Percentiles rank a stretch among this genome's conserved stretches.
These are phyloP conservation scores for Mycena latifolia DNA, from an alignment of 768 basidiomycete genomes.

Conservation along the genomic window DNA sequence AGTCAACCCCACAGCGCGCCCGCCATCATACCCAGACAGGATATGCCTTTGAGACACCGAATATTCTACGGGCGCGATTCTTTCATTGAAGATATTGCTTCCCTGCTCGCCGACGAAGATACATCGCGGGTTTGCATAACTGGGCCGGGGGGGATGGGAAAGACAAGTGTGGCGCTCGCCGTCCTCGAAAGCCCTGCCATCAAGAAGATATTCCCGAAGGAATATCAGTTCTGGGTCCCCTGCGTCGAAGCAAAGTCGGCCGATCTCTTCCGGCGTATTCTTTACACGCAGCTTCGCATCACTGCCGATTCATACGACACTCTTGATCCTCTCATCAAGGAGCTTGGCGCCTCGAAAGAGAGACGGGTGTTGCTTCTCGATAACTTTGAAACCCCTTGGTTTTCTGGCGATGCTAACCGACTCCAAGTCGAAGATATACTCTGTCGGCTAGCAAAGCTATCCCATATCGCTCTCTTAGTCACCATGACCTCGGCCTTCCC, in stretches of 20 bases:
- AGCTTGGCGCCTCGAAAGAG: slow-evolving; percentile 38
- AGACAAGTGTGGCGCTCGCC: no score
- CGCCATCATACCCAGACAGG: neutral
- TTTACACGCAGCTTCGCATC: slow-evolving; percentile 39
- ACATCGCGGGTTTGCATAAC: slow-evolving; percentile 25
- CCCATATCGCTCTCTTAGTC: slow-evolving; percentile 45
- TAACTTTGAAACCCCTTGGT: slow-evolving; percentile 57
- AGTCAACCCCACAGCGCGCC: slow-evolving; percentile 7
- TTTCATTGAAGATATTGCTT: slow-evolving; percentile 21
- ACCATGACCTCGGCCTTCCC: slow-evolving; percentile 49
- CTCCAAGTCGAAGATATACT: slow-evolving; percentile 42
- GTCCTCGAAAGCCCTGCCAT: slow-evolving; percentile 41
- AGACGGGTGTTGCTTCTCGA: slow-evolving; percentile 50
- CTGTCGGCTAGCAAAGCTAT: slow-evolving; percentile 38
- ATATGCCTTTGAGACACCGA: slow-evolving; percentile 28
- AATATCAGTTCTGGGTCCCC: slow-evolving; percentile 46
- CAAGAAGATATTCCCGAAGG: slow-evolving; percentile 39
- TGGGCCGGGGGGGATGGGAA: slow-evolving; percentile 44
- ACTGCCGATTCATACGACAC: slow-evolving; percentile 37
- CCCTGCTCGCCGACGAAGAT: slow-evolving; percentile 8
- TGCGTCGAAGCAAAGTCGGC: slow-evolving; percentile 47
- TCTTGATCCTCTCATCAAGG: slow-evolving; percentile 36
- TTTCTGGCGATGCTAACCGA: slow-evolving; percentile 38
- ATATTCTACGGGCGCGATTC: slow-evolving; percentile 33
- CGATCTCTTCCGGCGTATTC: slow-evolving; percentile 40